phyloP scores from a whole-genome alignment of 2,329 filamentous ascomycete species.

The Domatiomyces catenatus region DNA sequence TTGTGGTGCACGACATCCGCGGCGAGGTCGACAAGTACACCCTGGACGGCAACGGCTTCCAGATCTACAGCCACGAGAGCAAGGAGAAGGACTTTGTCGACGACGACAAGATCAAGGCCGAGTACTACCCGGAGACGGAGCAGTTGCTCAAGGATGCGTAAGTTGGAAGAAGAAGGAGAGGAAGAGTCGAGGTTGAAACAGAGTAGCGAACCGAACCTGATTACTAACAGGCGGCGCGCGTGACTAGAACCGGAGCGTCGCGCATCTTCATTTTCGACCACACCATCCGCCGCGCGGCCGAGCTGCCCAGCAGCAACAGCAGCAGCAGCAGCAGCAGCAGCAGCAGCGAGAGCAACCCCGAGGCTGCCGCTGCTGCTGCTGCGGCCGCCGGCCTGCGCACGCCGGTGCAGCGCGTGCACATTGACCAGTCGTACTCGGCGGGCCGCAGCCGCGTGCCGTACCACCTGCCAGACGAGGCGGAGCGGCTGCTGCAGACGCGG shows the following conservation, averaged over 20 bases:
- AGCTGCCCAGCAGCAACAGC: too few relatives aligned
- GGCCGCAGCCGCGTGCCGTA: conserved; percentile 28
- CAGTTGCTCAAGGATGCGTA: conserved; percentile 23
- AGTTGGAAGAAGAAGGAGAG: too few relatives aligned
- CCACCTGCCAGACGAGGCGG: conserved; percentile 31
- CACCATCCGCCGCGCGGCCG: conserved; percentile 37
- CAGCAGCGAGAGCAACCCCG: conserved; percentile 14
- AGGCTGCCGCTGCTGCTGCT: conserved; percentile 1
- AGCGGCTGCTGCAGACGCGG: conserved; percentile 28
- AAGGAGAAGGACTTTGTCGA: conserved; percentile 23
- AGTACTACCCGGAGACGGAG: conserved; percentile 24
- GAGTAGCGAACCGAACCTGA: too few relatives aligned
- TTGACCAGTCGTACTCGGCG: conserved; percentile 35
- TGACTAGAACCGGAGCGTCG: conserved; percentile 38
- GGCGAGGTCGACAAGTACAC: conserved; percentile 30
- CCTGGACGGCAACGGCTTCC: conserved; percentile 28
- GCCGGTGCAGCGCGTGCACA: conserved; percentile 37
- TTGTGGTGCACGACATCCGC: conserved; percentile 29
- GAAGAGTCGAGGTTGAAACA: too few relatives aligned
- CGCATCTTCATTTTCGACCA: conserved; percentile 48
- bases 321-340: too few relatives aligned
- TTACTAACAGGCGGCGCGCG: not conserved
- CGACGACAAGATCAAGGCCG: conserved; percentile 22
- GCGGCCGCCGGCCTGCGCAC: conserved; percentile 22
- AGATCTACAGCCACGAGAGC: conserved; percentile 24